phyloP scores from a whole-genome alignment of 768 basidiomycete species.

The Mycena epipterygia region DNA sequence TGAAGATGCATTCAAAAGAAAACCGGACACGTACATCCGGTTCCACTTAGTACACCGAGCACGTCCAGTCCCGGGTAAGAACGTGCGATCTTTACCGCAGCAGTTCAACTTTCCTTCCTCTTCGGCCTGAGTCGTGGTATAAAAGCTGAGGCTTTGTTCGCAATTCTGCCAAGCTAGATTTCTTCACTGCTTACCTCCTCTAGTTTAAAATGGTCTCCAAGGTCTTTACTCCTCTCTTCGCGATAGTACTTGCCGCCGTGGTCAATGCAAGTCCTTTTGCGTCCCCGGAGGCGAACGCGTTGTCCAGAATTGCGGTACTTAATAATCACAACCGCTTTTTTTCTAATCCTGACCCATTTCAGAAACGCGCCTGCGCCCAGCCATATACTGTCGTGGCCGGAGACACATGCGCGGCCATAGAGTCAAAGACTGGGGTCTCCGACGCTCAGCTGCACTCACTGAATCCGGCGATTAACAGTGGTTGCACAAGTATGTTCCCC shows the following conservation, averaged over 20 bases:
- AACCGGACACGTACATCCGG: no score
- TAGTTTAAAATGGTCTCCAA: constrained; percentile 5
- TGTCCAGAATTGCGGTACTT: background rate
- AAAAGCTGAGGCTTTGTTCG: background rate
- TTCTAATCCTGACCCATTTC: constrained; percentile 1
- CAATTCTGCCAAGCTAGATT: constrained; percentile 7
- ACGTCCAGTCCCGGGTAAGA: no score
- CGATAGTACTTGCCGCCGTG: background rate
- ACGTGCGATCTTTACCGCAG: no score
- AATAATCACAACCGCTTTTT: constrained; percentile 1
- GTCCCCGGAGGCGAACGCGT: background rate
- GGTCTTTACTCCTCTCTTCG: constrained; percentile 11
- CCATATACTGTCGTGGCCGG: constrained; percentile 1
- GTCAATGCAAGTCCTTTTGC: constrained; percentile 2
- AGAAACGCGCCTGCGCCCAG: constrained; percentile 3
- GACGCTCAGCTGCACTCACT: no score
- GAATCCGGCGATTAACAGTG: no score
- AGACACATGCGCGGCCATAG: no score
- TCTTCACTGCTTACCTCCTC: background rate
- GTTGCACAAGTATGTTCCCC: no score
- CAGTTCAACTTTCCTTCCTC: constrained; percentile 1
- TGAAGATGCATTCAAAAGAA: no score
- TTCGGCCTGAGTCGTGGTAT: background rate
- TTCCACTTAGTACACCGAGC: no score
- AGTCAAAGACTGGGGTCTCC: no score